Evolutionary conservation across 495 filamentous ascomycete species (phyloP), one percentile per base, ranked within the genome.

Genomic region (Aspergillus olivimuriae): DNA sequence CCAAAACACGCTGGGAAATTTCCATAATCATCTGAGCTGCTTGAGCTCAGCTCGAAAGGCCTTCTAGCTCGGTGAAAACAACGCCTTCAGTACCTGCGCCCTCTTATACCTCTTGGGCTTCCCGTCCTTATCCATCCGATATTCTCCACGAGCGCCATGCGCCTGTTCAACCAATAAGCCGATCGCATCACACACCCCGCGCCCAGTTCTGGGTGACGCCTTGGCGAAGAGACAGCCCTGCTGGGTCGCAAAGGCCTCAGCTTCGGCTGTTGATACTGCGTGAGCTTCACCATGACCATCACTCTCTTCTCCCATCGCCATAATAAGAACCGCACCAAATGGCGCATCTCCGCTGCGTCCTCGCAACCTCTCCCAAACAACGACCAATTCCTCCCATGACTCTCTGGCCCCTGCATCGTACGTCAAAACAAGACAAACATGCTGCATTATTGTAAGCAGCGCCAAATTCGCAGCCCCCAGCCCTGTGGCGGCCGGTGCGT

Each of bases 111-210:
- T 28, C 24, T 28, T 28, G 24, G 24, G 24, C 24, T 28, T 11
- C 24, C 24, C 24, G 24, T 28, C 24, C 24, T 28, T 28, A 28
- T 28, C 24, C 24, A 28, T 28, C 6, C 11, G 24, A 28, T 28
- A 28, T 28, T 28, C 24, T 4, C 18, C 19, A 2, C 41, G 18
- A 35, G 41, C 31, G 31, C 31, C 18, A 23, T 23, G 1, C 31
- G 31, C 31, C 41, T 11, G 31, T 32, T 34, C 31, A 35, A 35
- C 19, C 5, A 28, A 11, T 28, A 11, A 34, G 31, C 39, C 39
- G 12, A 41, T 26, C 21, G 39, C 39, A 41, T 41, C 39, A 14
- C 39, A 41, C 23, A 41, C 28, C 2, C 39, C 39, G 21, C 12
- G 39, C 2, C 39, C 39, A 41, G 39, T 28, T 16, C 21, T 28